Evolutionary conservation across 345 rosid genomes (phyloP).

Genomic region (Chamaenerion angustifolium): DNA sequence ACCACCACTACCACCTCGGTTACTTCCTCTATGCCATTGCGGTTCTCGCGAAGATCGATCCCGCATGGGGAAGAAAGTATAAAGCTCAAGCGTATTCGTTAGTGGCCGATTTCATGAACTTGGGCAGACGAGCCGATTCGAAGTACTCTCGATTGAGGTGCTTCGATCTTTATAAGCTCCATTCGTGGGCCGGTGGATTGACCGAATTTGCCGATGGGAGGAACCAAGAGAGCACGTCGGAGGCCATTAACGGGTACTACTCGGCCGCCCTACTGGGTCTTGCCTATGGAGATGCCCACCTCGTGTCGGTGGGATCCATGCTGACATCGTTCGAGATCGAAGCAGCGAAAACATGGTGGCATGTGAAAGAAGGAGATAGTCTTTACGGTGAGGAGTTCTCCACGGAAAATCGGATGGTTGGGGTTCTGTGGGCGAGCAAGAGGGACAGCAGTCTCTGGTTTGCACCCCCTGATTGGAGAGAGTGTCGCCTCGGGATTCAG

Average conservation of each 20-base stretch:
- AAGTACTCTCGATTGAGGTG: conserved; percentile 66
- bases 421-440: conserved; percentile 79
- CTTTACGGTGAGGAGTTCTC: conserved; percentile 52
- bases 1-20: conserved; percentile 80
- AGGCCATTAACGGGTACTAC: conserved; percentile 85
- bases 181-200: conserved; percentile 95
- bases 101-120: conserved; percentile 70
- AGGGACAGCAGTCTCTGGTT: conserved; percentile 93
- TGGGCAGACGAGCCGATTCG: conserved; percentile 38
- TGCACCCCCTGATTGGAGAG: conserved; percentile 67
- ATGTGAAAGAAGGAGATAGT: conserved; percentile 48
- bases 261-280: conserved; percentile 84
- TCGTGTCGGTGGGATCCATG: conserved; percentile 49
- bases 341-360: conserved; percentile 91
- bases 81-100: conserved; percentile 68
- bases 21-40: conserved; percentile 85
- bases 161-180: conserved; percentile 79
- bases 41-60: conserved; percentile 71
- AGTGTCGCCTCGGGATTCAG: conserved; percentile 84
- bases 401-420: conserved; percentile 62
- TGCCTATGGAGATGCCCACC: conserved; percentile 81
- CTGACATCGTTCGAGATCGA: conserved; percentile 72
- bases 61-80: conserved; percentile 74
- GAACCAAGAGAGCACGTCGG: conserved; percentile 87
- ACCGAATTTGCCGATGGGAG: conserved; percentile 80